Percentiles rank a stretch among this genome's conserved stretches.
phyloP scores from a whole-genome alignment of 371 early-diverging fungal genomes.

The Coemansia sp. region DNA sequence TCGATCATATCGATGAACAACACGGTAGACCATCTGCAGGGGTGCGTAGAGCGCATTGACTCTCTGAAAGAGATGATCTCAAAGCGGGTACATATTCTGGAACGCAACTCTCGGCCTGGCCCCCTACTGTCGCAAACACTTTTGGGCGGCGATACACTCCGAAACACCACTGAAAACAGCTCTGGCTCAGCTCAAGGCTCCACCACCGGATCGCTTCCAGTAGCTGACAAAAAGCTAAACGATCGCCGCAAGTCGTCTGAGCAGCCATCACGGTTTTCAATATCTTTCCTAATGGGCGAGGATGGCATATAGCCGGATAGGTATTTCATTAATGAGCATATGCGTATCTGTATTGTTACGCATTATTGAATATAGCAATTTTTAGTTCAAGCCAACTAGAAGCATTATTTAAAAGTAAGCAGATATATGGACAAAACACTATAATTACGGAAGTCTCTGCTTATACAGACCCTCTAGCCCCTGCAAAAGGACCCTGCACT shows the following conservation, averaged over 20 bases:
- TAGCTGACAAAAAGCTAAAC: not conserved
- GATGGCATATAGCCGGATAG: not conserved
- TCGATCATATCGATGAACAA: constrained; percentile 8
- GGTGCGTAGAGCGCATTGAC: constrained; percentile 27
- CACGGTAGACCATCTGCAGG: constrained; percentile 15
- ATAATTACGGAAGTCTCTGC: not conserved
- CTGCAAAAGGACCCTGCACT: constrained; percentile 32
- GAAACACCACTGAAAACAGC: constrained; percentile 11
- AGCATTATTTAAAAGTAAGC: too few species aligned
- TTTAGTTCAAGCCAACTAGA: too few species aligned
- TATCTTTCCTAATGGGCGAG: constrained; percentile 28
- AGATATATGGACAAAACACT: not conserved
- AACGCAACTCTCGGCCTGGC: not conserved
- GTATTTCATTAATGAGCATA: not conserved
- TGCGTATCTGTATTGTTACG: too few species aligned
- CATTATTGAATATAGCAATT: too few species aligned
- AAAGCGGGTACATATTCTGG: constrained; percentile 12
- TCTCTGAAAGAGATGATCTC: constrained; percentile 18
- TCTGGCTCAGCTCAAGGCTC: constrained; percentile 16
- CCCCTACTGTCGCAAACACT: not conserved
- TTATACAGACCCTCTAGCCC: constrained; percentile 21
- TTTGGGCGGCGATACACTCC: constrained; percentile 1
- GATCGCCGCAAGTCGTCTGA: not conserved
- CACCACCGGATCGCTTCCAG: not conserved
- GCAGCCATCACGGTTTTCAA: constrained; percentile 20